Evolutionary conservation across 345 rosid genomes (phyloP).

Genomic region (Kernera saxatilis): DNA sequence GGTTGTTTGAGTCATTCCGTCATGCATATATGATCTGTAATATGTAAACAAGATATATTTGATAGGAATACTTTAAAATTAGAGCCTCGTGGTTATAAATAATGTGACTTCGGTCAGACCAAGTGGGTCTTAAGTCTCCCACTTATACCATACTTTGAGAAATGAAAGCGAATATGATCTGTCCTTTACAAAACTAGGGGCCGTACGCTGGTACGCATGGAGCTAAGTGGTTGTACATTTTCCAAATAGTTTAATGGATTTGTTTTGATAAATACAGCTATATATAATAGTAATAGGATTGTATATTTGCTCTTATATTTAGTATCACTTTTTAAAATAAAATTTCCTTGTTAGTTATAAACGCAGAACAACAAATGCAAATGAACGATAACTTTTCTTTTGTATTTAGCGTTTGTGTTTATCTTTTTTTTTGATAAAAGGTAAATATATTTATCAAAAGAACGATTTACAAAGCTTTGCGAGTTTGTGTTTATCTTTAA

Average conservation of each 20-base stretch:
- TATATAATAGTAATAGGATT: not conserved
- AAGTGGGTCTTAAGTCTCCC: not conserved
- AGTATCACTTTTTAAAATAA: not conserved
- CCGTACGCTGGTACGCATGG: slow-evolving; percentile 6
- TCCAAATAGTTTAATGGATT: not conserved
- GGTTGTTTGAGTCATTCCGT: not conserved
- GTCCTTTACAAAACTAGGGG: slow-evolving; percentile 2
- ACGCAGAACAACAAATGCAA: not conserved
- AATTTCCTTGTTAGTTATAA: not conserved
- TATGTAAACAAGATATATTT: not conserved
- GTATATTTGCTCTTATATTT: not conserved
- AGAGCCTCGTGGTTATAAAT: not conserved
- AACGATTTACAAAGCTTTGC: no score
- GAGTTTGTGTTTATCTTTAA: not conserved
- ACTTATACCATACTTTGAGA: not conserved
- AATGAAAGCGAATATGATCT: not conserved
- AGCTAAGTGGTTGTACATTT: not conserved
- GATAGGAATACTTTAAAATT: not conserved
- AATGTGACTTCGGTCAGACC: not conserved
- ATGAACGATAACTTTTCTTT: not conserved
- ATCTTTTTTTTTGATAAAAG: no score
- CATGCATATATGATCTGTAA: not conserved
- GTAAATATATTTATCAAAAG: no score
- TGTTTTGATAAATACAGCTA: not conserved
- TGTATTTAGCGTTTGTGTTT: not conserved